A percentile compares a stretch with the other conserved stretches of the same genome.
Conservation (phyloP, 2,329 filamentous ascomycete genomes). For the Botrytis squamosa region DNA sequence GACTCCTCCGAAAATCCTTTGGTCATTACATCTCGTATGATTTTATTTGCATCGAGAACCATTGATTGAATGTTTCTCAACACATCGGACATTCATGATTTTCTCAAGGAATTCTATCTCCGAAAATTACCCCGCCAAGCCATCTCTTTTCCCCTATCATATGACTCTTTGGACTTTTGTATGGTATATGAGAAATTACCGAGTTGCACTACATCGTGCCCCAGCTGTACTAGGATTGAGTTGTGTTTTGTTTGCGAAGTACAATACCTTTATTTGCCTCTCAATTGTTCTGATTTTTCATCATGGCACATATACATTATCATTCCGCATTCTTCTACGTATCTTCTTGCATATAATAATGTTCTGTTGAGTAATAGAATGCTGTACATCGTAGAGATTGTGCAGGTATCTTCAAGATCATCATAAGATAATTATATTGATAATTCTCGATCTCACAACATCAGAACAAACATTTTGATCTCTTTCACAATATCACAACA, state of each 20-base stretch:
- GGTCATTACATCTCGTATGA: neutral
- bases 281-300: neutral
- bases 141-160: neutral
- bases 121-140: neutral
- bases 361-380: neutral
- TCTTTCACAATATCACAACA: neutral
- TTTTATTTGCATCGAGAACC: neutral
- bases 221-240: neutral
- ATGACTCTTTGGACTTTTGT: slow-evolving; percentile 6
- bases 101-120: slow-evolving; percentile 2
- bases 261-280: neutral
- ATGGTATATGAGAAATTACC: neutral
- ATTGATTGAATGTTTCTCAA: slow-evolving; percentile 5
- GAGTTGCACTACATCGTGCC: neutral
- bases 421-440: neutral
- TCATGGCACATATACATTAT: neutral
- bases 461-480: neutral
- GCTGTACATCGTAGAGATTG: neutral
- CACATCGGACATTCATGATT: slow-evolving; percentile 10
- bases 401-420: too few species aligned
- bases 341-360: neutral
- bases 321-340: neutral
- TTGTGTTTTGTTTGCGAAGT: neutral
- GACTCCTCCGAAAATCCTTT: neutral
- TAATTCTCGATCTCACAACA: neutral